Evolutionary conservation across 768 basidiomycete genomes (phyloP), one percentile per base, ranked within the genome.

Genomic region (Russula brevipes): DNA sequence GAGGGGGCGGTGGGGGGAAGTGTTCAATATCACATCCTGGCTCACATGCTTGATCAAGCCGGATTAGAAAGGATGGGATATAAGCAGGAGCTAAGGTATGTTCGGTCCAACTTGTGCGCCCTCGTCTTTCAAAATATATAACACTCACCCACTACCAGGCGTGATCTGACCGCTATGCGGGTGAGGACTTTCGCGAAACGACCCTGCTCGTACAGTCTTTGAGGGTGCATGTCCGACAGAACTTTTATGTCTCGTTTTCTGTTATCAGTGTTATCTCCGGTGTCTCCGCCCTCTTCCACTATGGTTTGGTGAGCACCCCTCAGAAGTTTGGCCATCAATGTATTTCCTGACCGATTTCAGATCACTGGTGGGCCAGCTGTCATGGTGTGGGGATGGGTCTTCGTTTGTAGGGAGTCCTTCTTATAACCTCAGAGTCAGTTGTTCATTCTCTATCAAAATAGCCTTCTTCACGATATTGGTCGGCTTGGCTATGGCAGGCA

Each of bases 211-310:
- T 44, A 3, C 24, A 17, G 60, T 45, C 19, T 30, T 45, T 69
- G 54, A 60, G 55, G 19, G 16, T 14, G 3, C 0, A 19, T 16
- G 1, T 3, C 35, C 31, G 19, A 24, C 65, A 87, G 85, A 88
- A 87, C 71, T 88, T 88, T 68, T 86, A 86, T 24, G 81, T 85
- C 67, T 87, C 85, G 0, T 90, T 90, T 73, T 86, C 85, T 9
- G 86, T 91, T 72, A 89, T 91, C 59, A 85, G 84, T 31, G 81
- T 88, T 38, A 85, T 88, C 58, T 88, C 87, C 12, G 88, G 88
- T 1, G 79, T 87, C 35, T 82, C 87, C 0, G 87, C 87, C 0
- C 75, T 87, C 30, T 89, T 89, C 67, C 69, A 81, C 47, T 89
- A 83, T 73, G 87, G 88, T n/a, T 67, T 89, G 72, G 86, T 87